Percentiles rank a stretch among this genome's conserved stretches.
phyloP scores from a whole-genome alignment of 164 flowering plant species.

The Stephania japonica region DNA sequence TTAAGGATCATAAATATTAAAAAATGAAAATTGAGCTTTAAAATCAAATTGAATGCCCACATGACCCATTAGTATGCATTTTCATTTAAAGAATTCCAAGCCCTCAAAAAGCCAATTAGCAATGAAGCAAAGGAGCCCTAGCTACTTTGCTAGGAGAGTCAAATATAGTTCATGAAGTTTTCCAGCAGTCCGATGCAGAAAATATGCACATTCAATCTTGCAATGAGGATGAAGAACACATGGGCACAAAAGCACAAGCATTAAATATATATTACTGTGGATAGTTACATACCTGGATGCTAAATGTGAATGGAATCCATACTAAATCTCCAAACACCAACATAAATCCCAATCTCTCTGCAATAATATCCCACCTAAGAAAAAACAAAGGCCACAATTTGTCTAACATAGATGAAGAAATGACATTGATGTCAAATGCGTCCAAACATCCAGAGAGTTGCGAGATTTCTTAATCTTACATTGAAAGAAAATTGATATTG shows the following conservation, averaged over 20 bases:
- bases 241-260: neutral
- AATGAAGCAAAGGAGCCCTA: neutral
- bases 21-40: neutral
- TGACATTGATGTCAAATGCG: neutral
- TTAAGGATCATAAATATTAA: neutral
- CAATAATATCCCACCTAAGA: slow-evolving; percentile 96
- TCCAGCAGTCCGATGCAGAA: neutral
- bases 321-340: slow-evolving; percentile 96
- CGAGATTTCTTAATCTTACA: too few relatives aligned
- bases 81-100: neutral
- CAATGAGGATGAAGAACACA: neutral
- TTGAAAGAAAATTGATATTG: neutral
- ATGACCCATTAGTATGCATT: neutral
- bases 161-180: neutral
- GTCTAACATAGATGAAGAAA: neutral
- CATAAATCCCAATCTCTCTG: slow-evolving; percentile 98
- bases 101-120: neutral
- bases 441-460: too few relatives aligned
- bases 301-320: slow-evolving; percentile 97
- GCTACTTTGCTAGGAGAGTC: neutral
- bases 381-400: slow-evolving; percentile 12
- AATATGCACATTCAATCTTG: neutral
- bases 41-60: neutral
- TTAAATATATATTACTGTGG: neutral
- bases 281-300: slow-evolving; percentile 72